Evolutionary conservation across 192 early-diverging fungal genomes (phyloP).

Genomic region (Lunasporangiospora selenospora): DNA sequence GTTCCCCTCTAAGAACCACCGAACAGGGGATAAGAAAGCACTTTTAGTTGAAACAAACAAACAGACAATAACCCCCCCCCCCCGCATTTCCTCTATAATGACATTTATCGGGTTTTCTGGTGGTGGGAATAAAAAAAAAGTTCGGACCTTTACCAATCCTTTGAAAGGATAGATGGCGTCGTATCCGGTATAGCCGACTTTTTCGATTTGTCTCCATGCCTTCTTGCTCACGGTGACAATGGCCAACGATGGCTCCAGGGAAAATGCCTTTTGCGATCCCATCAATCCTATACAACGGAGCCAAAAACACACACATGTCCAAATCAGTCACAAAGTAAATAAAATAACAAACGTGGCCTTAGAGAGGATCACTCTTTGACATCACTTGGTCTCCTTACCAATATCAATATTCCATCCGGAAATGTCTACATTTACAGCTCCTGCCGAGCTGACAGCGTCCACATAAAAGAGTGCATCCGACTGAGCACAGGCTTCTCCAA

Average conservation of each 20-base stretch:
- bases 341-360: background rate
- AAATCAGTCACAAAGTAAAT: background rate
- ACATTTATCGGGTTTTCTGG: too few species aligned
- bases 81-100: too few species aligned
- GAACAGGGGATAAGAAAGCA: background rate
- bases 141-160: constrained; percentile 1
- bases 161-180: constrained; percentile 38
- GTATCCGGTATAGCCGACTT: constrained; percentile 39
- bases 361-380: background rate
- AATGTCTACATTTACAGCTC: constrained; percentile 30
- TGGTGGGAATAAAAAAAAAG: constrained; percentile 10
- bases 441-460: constrained; percentile 39
- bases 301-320: background rate
- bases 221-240: constrained; percentile 32
- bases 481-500: constrained; percentile 29
- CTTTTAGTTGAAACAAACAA: background rate
- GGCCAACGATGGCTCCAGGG: constrained; percentile 29
- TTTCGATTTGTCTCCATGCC: constrained; percentile 44
- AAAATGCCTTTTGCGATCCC: constrained; percentile 43
- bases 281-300: constrained; percentile 11
- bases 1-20: background rate
- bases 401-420: constrained; percentile 43
- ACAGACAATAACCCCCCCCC: background rate
- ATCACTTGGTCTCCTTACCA: constrained; percentile 9
- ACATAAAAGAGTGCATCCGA: constrained; percentile 33